Percentiles rank a stretch among this genome's conserved stretches.
Conservation (phyloP, 1,139 yeast species). For the Blastobotrys apis region DNA sequence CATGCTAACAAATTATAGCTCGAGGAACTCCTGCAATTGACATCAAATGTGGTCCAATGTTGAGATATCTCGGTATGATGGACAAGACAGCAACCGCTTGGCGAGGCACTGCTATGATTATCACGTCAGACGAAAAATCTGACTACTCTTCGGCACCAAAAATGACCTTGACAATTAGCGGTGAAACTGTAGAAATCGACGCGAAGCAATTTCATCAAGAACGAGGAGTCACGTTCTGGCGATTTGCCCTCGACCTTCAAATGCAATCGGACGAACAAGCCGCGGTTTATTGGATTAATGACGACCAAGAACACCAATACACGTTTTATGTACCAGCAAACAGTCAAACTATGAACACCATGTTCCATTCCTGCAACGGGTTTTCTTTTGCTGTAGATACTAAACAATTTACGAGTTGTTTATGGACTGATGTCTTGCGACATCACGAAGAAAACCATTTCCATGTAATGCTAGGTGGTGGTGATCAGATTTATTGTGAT, state of each 20-base stretch:
- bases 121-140: constrained; percentile 43
- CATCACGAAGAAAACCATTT: constrained; percentile 61
- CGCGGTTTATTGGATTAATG: constrained; percentile 56
- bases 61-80: constrained; percentile 60
- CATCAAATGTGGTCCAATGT: constrained; percentile 71
- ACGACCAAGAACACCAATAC: constrained; percentile 40
- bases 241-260: constrained; percentile 53
- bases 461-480: constrained; percentile 97
- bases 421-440: constrained; percentile 80
- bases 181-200: constrained; percentile 5
- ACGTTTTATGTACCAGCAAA: constrained; percentile 57
- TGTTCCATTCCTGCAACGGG: constrained; percentile 91
- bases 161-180: constrained; percentile 12
- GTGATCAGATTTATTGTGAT: constrained; percentile 92
- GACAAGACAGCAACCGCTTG: constrained; percentile 49
- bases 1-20: constrained; percentile 10
- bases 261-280: constrained; percentile 51
- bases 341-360: constrained; percentile 65
- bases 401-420: constrained; percentile 57
- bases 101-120: constrained; percentile 62
- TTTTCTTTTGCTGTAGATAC: constrained; percentile 75
- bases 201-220: constrained; percentile 42
- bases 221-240: constrained; percentile 53
- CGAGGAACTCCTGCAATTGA: constrained; percentile 39
- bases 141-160: constrained; percentile 25